Conservation (phyloP, 2,329 filamentous ascomycete species). For the Kalmusia sp. region DNA sequence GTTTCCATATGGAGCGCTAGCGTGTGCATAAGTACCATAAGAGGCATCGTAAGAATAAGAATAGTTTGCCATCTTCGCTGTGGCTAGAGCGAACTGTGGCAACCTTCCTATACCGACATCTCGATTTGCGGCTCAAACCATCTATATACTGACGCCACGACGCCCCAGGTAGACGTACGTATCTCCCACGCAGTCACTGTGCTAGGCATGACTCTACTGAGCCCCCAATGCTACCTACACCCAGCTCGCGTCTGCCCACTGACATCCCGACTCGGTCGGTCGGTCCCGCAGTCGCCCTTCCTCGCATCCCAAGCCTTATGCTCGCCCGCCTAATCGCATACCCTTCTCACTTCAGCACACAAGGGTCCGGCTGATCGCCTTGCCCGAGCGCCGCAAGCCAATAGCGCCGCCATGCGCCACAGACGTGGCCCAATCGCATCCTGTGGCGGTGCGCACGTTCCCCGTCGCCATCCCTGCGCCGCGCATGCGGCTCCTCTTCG, state of each 20-base stretch:
- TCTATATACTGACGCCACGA: slow-evolving; percentile 3
- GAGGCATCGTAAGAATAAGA: slow-evolving; percentile 1
- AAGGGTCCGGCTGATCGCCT: not conserved
- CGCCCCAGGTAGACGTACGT: not conserved
- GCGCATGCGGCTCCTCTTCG: slow-evolving; percentile 3
- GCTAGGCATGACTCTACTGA: too few species aligned
- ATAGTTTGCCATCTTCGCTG: slow-evolving; percentile 5
- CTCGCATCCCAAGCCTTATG: slow-evolving; percentile 2
- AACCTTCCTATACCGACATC: slow-evolving; percentile 1
- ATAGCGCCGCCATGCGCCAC: not conserved
- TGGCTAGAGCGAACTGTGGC: not conserved
- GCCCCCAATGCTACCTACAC: too few species aligned
- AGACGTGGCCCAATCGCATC: not conserved
- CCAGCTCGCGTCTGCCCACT: too few species aligned
- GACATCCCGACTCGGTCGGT: too few species aligned
- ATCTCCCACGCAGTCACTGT: slow-evolving; percentile 1
- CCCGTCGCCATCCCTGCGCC: too few species aligned
- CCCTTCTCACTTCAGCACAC: not conserved
- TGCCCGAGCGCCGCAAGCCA: not conserved
- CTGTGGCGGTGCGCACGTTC: slow-evolving; percentile 4
- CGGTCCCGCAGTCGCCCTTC: slow-evolving; percentile 1
- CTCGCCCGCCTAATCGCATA: not conserved
- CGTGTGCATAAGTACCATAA: not conserved
- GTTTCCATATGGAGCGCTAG: slow-evolving; percentile 7
- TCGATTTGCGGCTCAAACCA: not conserved